phyloP scores from a whole-genome alignment of 2,329 filamentous ascomycete species.

The Colletotrichum gloeosporioides region DNA sequence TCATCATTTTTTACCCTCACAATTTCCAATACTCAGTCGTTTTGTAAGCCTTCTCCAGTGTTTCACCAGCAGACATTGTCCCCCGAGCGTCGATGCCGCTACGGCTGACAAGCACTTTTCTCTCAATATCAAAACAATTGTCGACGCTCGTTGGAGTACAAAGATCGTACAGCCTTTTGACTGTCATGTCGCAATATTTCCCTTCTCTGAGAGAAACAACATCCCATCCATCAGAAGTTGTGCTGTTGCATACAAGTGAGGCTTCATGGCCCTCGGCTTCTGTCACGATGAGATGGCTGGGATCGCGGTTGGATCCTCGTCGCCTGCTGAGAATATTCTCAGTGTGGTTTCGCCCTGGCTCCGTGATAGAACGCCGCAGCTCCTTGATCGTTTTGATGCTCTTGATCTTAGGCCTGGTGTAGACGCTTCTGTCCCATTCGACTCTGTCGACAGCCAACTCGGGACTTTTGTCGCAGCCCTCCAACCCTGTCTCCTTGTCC shows the following conservation, averaged over 20 bases:
- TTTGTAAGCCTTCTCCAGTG: not conserved
- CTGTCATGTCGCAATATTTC: constrained; percentile 37
- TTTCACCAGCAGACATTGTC: not conserved
- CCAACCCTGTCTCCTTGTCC: constrained; percentile 1
- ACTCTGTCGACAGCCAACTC: constrained; percentile 21
- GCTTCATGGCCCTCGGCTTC: constrained; percentile 30
- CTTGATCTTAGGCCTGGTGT: not conserved
- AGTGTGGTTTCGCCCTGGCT: not conserved
- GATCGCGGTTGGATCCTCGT: not conserved
- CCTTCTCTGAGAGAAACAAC: constrained; percentile 33
- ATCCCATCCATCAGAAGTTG: constrained; percentile 33
- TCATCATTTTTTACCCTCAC: not conserved
- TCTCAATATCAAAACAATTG: not conserved
- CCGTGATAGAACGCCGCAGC: not conserved
- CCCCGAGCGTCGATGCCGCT: not conserved
- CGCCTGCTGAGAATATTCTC: not conserved
- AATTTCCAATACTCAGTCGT: not conserved
- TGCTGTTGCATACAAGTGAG: constrained; percentile 31
- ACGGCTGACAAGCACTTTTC: not conserved
- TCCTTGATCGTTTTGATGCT: not conserved
- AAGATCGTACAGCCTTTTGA: constrained; percentile 29
- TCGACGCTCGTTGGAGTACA: constrained; percentile 18
- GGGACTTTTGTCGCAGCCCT: constrained; percentile 16
- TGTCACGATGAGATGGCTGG: constrained; percentile 27
- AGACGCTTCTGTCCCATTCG: constrained; percentile 15